Evolutionary conservation across 805 yeast genomes (phyloP).

Genomic region (Jamesozyma hellenica): DNA sequence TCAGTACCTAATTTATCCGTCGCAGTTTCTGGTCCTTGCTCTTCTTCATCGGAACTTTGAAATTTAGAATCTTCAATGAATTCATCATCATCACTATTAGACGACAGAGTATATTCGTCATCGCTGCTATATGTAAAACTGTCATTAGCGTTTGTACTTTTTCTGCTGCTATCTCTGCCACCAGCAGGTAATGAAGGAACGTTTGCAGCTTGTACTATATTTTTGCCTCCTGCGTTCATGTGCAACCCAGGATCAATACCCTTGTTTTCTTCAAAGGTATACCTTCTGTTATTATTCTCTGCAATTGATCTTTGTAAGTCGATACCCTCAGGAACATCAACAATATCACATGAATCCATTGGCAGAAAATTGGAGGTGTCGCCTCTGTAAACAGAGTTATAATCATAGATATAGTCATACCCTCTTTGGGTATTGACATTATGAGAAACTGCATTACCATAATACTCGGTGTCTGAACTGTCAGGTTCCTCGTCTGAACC

Average conservation of each 20-base stretch:
- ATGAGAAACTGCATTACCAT: conserved; percentile 52
- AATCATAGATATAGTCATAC: conserved; percentile 69
- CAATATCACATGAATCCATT: conserved; percentile 27
- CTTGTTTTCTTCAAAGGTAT: conserved; percentile 8
- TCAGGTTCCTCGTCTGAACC: conserved; percentile 53
- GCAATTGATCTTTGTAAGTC: conserved; percentile 27
- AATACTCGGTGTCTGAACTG: conserved; percentile 30
- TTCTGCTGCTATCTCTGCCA: not conserved
- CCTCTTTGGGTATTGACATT: conserved; percentile 65
- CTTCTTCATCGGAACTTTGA: conserved; percentile 19
- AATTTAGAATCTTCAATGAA: conserved; percentile 20
- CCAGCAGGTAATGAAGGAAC: too few species aligned
- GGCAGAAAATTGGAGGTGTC: conserved; percentile 33
- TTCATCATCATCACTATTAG: conserved; percentile 14
- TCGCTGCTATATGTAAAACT: conserved; percentile 3
- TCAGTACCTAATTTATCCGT: conserved; percentile 6
- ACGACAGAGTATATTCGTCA: conserved; percentile 10
- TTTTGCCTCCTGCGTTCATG: not conserved
- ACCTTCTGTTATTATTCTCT: conserved; percentile 13
- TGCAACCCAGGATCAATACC: not conserved
- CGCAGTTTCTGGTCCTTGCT: conserved; percentile 7
- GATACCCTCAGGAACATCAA: conserved; percentile 29
- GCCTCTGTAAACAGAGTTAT: conserved; percentile 62
- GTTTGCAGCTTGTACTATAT: too few species aligned
- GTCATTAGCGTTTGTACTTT: not conserved